A percentile compares a stretch with the other conserved stretches of the same genome.
Conservation (phyloP, 1,284 basidiomycete species). For the Cystobasidiaceae sp. region DNA sequence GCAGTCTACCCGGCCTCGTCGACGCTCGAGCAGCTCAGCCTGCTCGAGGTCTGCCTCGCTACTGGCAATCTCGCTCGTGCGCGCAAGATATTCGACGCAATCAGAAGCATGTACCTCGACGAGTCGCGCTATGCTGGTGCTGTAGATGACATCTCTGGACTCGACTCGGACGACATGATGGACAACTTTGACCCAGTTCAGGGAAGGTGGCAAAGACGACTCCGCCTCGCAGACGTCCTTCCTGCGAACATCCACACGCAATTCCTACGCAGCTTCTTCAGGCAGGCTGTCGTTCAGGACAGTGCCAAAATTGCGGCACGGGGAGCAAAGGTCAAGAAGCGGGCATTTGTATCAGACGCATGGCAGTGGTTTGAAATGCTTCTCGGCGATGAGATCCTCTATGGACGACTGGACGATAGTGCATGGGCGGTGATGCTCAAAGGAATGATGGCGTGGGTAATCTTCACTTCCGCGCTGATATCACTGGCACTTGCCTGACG, state of each 20-base stretch:
- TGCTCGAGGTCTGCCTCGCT: constrained; percentile 73
- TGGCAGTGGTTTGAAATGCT: constrained; percentile 42
- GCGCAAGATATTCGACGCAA: constrained; percentile 37
- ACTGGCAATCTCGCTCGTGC: constrained; percentile 57
- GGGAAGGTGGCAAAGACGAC: constrained; percentile 8
- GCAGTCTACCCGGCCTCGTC: constrained; percentile 23
- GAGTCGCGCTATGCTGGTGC: not conserved
- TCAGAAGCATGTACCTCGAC: constrained; percentile 30
- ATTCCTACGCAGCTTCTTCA: constrained; percentile 39
- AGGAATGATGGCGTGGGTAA: constrained; percentile 34
- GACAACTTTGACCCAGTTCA: constrained; percentile 4
- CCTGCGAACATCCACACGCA: constrained; percentile 38
- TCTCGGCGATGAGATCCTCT: constrained; percentile 6
- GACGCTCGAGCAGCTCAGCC: constrained; percentile 56
- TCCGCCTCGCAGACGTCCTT: constrained; percentile 27
- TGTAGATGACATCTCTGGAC: too few relatives aligned
- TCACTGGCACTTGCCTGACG: not conserved
- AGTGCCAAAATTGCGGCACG: not conserved
- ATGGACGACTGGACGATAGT: constrained; percentile 30
- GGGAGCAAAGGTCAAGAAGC: not conserved
- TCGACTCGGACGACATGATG: constrained; percentile 3
- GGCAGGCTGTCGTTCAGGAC: constrained; percentile 30
- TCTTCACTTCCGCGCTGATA: not conserved
- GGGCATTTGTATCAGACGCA: constrained; percentile 32
- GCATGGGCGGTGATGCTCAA: constrained; percentile 42